Percentiles rank a stretch among this genome's conserved stretches.
Conservation (phyloP, 2,329 filamentous ascomycete genomes). For the Bertia moriformis region DNA sequence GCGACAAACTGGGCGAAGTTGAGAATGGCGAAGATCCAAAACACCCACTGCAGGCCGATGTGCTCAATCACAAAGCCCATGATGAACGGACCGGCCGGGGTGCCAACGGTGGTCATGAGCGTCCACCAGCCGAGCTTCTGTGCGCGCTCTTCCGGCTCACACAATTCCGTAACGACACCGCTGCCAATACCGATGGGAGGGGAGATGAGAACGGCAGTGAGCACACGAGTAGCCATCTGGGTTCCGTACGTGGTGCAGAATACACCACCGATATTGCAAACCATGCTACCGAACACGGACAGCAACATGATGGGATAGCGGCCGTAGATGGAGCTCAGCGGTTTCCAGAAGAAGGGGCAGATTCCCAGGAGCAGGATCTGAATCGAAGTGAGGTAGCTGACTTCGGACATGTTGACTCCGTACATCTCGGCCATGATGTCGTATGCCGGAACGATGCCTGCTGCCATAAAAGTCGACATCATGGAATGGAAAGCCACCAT, state of each 20-base stretch:
- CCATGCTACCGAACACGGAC: conserved; percentile 26
- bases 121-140: conserved; percentile 43
- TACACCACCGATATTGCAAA: conserved; percentile 39
- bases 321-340: conserved; percentile 35
- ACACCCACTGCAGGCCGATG: conserved; percentile 32
- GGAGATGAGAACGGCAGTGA: conserved; percentile 39
- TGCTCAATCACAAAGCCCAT: conserved; percentile 26
- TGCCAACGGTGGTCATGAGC: conserved; percentile 8
- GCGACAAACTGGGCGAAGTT: conserved; percentile 5
- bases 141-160: conserved; percentile 36
- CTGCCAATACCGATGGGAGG: conserved; percentile 38
- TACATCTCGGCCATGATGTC: conserved; percentile 34
- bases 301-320: conserved; percentile 37
- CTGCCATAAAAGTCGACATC: conserved; percentile 39
- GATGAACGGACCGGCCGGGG: conserved; percentile 9
- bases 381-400: conserved; percentile 38
- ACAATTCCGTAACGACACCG: conserved; percentile 40
- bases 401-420: conserved; percentile 26
- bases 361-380: conserved; percentile 36
- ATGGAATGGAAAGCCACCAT: conserved; percentile 41
- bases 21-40: conserved; percentile 32
- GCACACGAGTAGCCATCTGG: conserved; percentile 32
- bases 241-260: conserved; percentile 28
- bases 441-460: conserved; percentile 37
- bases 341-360: conserved; percentile 41